Base-by-base conservation (phyloP, 164 flowering plant species). In the Vitis rupestris region DNA sequence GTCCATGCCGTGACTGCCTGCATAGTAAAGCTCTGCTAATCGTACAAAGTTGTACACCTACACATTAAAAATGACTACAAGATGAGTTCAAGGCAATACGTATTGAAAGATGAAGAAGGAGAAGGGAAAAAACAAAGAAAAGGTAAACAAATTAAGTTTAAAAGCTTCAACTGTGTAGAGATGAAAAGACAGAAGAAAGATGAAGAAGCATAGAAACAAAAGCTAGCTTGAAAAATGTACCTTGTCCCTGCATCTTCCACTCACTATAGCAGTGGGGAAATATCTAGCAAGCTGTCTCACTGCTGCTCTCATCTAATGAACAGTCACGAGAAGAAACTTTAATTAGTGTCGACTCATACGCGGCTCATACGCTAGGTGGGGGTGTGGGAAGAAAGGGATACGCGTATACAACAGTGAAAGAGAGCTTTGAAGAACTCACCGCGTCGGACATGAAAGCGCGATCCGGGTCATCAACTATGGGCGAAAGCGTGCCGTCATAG, bases 401-500 rank as follows among this genome's bases (percentile, higher is more conserved):
- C 15, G 48, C 10, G 63, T 10, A 23, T 8, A 2, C n/a, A 37
- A 59, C 17, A 53, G 17, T 2, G n/a, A 30, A 23, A 72, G 19
- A 16, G 53, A 51, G 27, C 27, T 23, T 23, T 5, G 27, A 57
- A 49, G 8, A 4, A 72, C 78, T 66, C 49, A 87, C 94, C 75
- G 83, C 70, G 0, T 76, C 73, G 49, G 94, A 86, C 93, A 93
- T 90, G 85, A 89, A 88, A 71, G 98, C 98, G 15, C 81, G 86
- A 74, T 93, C 97, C 3, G 98, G 97, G 76, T 93, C 90, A 0
- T 85, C 90, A 1, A 93, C 98, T 9, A 93, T 93, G 0, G 98
- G 98, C 1, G 97, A 91, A 3, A 93, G 89, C 0, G 98, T 93
- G 9, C 98, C 98, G 47, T 93, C 98, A 48, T 93, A 93, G 65